These are phyloP conservation scores for Globisporangium lucens DNA, from an alignment of 352 stramenopile species.

Conservation along the genomic window DNA sequence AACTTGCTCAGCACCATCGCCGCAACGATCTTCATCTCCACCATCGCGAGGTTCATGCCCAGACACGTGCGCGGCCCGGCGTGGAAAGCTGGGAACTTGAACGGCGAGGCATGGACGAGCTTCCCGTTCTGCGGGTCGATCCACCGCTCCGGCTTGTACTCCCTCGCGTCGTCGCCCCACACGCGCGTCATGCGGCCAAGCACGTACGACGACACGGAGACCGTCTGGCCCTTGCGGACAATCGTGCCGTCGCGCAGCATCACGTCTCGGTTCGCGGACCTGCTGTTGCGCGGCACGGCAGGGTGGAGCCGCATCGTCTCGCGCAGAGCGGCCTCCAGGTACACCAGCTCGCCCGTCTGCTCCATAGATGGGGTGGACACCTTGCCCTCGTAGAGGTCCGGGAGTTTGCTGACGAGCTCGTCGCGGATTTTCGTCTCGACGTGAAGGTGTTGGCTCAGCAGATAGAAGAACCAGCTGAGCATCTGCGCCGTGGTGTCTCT, in stretches of 20 bases:
- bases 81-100: conserved; percentile 53
- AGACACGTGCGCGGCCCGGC: conserved; percentile 51
- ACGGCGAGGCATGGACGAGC: conserved; percentile 25
- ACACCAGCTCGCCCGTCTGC: conserved; percentile 9
- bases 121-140: conserved; percentile 30
- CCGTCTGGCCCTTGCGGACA: conserved; percentile 27
- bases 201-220: conserved; percentile 36
- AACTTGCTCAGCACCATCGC: conserved; percentile 31
- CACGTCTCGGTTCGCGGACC: conserved; percentile 32
- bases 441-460: conserved; percentile 34
- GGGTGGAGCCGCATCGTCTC: conserved; percentile 39
- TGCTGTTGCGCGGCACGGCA: conserved; percentile 31
- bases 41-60: conserved; percentile 17
- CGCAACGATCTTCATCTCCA: conserved; percentile 28
- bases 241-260: conserved; percentile 57
- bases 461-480: conserved; percentile 44
- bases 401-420: conserved; percentile 19
- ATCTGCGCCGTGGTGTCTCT: conserved; percentile 41
- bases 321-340: conserved; percentile 24
- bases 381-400: neutral
- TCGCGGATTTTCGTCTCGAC: conserved; percentile 26
- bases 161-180: conserved; percentile 39
- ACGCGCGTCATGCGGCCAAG: conserved; percentile 39
- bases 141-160: conserved; percentile 52
- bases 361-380: conserved; percentile 5